A percentile compares a stretch with the other conserved stretches of the same genome.
These are phyloP conservation scores for Epichloe uncinata DNA, from an alignment of 2,329 filamentous ascomycete genomes.

Conservation along the genomic window DNA sequence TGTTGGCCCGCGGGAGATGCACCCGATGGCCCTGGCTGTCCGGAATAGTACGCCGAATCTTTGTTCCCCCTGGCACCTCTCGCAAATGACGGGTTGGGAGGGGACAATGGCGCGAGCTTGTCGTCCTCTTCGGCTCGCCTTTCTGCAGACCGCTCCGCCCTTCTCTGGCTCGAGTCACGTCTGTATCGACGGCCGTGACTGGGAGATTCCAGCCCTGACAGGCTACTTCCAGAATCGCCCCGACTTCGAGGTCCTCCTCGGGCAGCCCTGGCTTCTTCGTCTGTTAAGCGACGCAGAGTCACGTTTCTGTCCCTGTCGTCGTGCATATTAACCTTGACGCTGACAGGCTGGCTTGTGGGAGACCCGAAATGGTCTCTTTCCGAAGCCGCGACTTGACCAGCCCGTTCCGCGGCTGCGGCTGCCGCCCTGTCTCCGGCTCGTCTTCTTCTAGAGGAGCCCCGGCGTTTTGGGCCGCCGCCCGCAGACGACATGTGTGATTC, in stretches of 20 bases:
- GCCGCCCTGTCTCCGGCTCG: slow-evolving; percentile 32
- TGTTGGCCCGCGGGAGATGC: slow-evolving; percentile 23
- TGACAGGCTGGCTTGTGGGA: slow-evolving; percentile 34
- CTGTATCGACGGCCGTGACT: slow-evolving; percentile 35
- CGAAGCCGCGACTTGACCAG: slow-evolving; percentile 31
- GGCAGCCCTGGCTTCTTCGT: slow-evolving; percentile 39
- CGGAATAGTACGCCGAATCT: slow-evolving; percentile 50
- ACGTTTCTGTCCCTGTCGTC: slow-evolving; percentile 48
- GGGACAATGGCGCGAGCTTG: slow-evolving; percentile 33
- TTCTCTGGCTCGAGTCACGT: slow-evolving; percentile 35
- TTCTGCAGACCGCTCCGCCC: slow-evolving; percentile 34
- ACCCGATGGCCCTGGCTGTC: slow-evolving; percentile 31
- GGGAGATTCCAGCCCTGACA: slow-evolving; percentile 43
- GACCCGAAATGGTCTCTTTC: slow-evolving; percentile 27
- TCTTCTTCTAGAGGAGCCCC: slow-evolving; percentile 33
- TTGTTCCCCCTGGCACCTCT: slow-evolving; percentile 35
- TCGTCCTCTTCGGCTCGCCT: slow-evolving; percentile 25
- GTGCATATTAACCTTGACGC: slow-evolving; percentile 46
- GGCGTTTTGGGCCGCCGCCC: slow-evolving; percentile 25
- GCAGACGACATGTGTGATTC: slow-evolving; percentile 18
- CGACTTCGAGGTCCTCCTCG: slow-evolving; percentile 28
- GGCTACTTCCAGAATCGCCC: slow-evolving; percentile 39
- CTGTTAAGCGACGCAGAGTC: slow-evolving; percentile 46
- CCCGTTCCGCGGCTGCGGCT: slow-evolving; percentile 33
- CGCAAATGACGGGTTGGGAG: slow-evolving; percentile 44